Conservation (phyloP, 2,329 filamentous ascomycete genomes). For the Aspergillus unguis region DNA sequence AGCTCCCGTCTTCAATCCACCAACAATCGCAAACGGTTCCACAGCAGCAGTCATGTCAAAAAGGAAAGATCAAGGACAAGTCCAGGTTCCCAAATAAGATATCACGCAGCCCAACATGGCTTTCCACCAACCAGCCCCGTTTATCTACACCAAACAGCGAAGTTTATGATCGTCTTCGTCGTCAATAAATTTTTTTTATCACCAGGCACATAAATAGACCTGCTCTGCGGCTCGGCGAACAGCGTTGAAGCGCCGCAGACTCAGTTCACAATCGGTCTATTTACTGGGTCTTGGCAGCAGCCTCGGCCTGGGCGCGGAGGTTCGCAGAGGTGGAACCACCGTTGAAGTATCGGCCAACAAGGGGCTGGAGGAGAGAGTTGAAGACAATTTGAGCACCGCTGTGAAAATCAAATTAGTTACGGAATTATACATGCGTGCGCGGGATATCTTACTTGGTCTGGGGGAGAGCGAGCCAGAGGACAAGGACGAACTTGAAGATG, state of each 20-base stretch:
- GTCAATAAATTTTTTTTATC: conserved; percentile 1
- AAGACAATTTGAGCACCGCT: conserved; percentile 96
- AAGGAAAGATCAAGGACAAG: conserved; percentile 6
- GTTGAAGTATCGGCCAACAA: conserved; percentile 89
- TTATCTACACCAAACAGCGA: conserved; percentile 1
- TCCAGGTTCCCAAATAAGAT: conserved; percentile 1
- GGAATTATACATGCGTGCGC: background rate
- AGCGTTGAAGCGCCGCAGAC: conserved; percentile 4
- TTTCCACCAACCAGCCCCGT: background rate
- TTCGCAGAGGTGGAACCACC: conserved; percentile 73
- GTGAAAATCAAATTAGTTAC: conserved; percentile 13
- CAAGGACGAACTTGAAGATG: conserved; percentile 97
- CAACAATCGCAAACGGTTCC: conserved; percentile 8
- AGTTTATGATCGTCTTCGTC: conserved; percentile 4
- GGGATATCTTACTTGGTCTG: conserved; percentile 71
- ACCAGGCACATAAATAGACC: conserved; percentile 21
- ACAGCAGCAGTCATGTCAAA: conserved; percentile 17
- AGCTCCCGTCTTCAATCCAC: conserved; percentile 8
- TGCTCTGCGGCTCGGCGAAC: conserved; percentile 14
- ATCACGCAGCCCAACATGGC: conserved; percentile 1
- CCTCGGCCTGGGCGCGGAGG: conserved; percentile 83
- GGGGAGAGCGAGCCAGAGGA: conserved; percentile 97
- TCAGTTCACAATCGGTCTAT: conserved; percentile 14
- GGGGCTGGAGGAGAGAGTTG: conserved; percentile 88
- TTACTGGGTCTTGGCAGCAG: conserved; percentile 59